Evolutionary conservation across 352 stramenopile species (phyloP), one percentile per base, ranked within the genome.

Genomic region (Phytopythium delawarense): DNA sequence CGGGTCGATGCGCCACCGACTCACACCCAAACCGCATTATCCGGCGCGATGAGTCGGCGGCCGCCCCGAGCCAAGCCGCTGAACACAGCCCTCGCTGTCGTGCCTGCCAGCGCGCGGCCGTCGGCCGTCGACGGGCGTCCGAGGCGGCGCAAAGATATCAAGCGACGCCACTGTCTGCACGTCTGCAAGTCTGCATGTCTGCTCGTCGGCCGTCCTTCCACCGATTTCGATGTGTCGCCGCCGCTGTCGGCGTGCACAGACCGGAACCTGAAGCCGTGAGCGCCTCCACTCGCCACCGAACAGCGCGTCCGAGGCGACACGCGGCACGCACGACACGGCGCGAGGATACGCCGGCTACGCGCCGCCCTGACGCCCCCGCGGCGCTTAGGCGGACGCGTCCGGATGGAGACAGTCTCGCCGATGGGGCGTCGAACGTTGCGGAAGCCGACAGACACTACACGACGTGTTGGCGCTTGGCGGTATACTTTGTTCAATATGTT

Each of bases 151-250:
- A 32, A 28, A 28, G 20, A 57, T 57, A 57, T 45, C 52, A 45
- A 45, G 32, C 52, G n/a, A 57, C 52, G 52, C 52, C 52, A 57
- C 52, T 46, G 32, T 32, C 30, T 32, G 52, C 7, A 32, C 34
- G 48, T 39, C 48, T 6, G 28, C 12, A 0, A 2, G 35, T 1
- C 35, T 15, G 35, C 35, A 40, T 15, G 35, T 11, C 35, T 16
- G 9, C 9, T 11, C 28, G 13, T 30, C 48, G n/a, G 48, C 20
- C 25, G 34, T 54, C 25, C n/a, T 54, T 54, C 48, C 48, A 54
- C 25, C 42, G 23, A 32, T 54, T 39, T 54, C 48, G 48, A 51
- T 32, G 42, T 48, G 42, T 45, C 16, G 39, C 16, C 13, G 39
- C 35, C 16, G 35, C 35, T 21, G 39, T 18, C 39, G 39, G 39